Evolutionary conservation across 192 early-diverging fungal genomes (phyloP).

Genomic region (Coemansia guatemalensis): DNA sequence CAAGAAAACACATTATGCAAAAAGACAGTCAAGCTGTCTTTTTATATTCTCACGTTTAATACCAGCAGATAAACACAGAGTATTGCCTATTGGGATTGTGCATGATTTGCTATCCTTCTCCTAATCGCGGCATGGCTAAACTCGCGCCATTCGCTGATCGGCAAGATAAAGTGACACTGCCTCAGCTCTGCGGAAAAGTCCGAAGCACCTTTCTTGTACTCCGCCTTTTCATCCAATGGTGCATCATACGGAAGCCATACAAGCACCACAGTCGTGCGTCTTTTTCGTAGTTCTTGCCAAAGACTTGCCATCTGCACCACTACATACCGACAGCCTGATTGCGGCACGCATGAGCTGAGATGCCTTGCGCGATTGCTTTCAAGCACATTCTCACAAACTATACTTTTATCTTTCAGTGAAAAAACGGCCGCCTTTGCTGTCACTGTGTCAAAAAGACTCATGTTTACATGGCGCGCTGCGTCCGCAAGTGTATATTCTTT

Average conservation of each 20-base stretch:
- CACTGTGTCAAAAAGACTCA: constrained; percentile 11
- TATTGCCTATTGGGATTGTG: too few species aligned
- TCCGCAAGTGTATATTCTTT: constrained; percentile 13
- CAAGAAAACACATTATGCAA: too few species aligned
- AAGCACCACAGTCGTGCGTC: neutral
- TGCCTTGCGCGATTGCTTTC: neutral
- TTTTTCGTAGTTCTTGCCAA: neutral
- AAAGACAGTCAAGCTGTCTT: too few species aligned
- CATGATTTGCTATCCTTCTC: too few species aligned
- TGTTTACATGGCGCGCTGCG: constrained; percentile 14
- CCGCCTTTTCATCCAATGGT: neutral
- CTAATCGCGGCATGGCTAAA: constrained; percentile 4
- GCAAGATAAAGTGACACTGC: constrained; percentile 15
- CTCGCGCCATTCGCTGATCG: constrained; percentile 21
- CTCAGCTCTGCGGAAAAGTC: constrained; percentile 17
- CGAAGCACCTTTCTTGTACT: constrained; percentile 11
- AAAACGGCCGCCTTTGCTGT: constrained; percentile 12
- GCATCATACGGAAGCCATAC: constrained; percentile 25
- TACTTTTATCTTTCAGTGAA: constrained; percentile 8
- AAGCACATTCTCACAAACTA: constrained; percentile 4
- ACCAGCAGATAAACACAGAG: too few species aligned
- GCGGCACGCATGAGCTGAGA: constrained; percentile 3
- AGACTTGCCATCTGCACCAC: neutral
- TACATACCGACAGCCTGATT: neutral
- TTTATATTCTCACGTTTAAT: too few species aligned